phyloP scores from a whole-genome alignment of 306 rosid genomes.

The Cicer yamashitae region DNA sequence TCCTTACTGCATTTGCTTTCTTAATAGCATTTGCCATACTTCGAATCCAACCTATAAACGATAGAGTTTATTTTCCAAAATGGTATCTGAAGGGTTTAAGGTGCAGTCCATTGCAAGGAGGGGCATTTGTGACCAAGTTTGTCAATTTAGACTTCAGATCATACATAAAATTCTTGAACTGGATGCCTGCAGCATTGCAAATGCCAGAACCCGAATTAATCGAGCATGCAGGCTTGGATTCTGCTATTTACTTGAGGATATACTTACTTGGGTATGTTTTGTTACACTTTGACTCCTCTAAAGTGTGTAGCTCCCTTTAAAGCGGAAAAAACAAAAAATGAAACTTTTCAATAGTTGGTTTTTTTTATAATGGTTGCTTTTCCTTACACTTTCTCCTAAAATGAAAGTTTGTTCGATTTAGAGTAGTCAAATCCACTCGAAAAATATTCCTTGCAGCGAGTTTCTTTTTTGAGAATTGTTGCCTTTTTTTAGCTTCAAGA shows the following conservation, averaged over 20 bases:
- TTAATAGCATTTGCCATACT: conserved; percentile 81
- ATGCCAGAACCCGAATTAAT: conserved; percentile 98
- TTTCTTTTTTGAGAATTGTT: neutral
- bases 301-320: neutral
- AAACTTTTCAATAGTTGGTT: neutral
- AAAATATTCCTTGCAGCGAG: neutral
- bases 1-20: conserved; percentile 78
- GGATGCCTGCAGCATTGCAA: conserved; percentile 94
- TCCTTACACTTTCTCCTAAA: too few species aligned
- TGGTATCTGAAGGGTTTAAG: conserved; percentile 95
- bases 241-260: conserved; percentile 89
- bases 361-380: too few species aligned
- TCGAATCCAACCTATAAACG: conserved; percentile 92
- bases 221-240: conserved; percentile 93
- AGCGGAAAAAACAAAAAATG: too few species aligned
- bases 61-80: conserved; percentile 97
- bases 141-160: conserved; percentile 91
- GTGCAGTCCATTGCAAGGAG: conserved; percentile 70
- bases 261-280: conserved; percentile 81
- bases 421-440: too few species aligned
- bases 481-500: neutral
- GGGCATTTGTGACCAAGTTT: conserved; percentile 74
- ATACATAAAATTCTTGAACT: conserved; percentile 73
- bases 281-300: neutral
- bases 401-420: too few species aligned